Evolutionary conservation across 805 yeast species (phyloP).

Genomic region (Huiozyma sinensis): DNA sequence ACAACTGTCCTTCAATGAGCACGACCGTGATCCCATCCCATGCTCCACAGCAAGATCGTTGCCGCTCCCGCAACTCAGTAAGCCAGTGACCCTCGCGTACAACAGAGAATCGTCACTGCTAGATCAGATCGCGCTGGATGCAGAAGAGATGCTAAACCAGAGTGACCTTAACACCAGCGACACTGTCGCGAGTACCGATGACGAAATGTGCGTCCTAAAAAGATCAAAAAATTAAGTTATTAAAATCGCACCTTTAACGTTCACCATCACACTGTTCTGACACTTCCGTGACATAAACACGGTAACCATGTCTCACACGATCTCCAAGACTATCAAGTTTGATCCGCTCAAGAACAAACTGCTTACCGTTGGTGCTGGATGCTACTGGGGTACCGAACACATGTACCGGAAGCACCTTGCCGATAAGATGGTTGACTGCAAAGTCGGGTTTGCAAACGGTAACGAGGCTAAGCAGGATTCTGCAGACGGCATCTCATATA

Average conservation of each 20-base stretch:
- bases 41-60: too few relatives aligned
- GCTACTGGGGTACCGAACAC: slow-evolving; percentile 88
- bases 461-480: slow-evolving; percentile 34
- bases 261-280: too few relatives aligned
- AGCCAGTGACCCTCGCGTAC: neutral
- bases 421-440: slow-evolving; percentile 53
- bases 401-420: slow-evolving; percentile 63
- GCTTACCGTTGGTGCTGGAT: slow-evolving; percentile 55
- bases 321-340: slow-evolving; percentile 32
- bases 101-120: neutral
- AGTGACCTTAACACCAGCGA: neutral
- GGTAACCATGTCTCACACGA: slow-evolving; percentile 12
- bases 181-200: neutral
- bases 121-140: slow-evolving; percentile 1
- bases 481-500: slow-evolving; percentile 36
- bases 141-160: neutral
- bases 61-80: too few relatives aligned
- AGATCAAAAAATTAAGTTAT: too few relatives aligned
- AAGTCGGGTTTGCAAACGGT: slow-evolving; percentile 92
- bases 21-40: too few relatives aligned
- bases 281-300: too few relatives aligned
- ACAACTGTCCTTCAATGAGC: slow-evolving; percentile 1
- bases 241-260: too few relatives aligned
- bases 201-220: too few relatives aligned
- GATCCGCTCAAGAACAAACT: slow-evolving; percentile 40